Evolutionary conservation across 495 filamentous ascomycete species (phyloP), one percentile per base, ranked within the genome.

Genomic region (Thermothielavioides terrestris): DNA sequence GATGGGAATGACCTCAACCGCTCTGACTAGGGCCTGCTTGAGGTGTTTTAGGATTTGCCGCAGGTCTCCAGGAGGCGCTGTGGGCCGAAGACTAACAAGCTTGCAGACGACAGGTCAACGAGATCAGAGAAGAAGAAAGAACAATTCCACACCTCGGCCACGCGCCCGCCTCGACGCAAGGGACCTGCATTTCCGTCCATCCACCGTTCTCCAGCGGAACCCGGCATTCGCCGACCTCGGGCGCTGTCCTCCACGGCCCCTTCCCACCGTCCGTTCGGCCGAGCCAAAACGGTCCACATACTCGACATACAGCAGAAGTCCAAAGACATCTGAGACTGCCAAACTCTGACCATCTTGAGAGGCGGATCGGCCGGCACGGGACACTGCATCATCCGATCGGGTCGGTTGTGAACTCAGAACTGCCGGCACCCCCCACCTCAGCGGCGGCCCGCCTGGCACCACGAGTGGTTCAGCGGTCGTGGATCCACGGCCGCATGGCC

Each of bases 381-480:
- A 34, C 11, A 4, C 46, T n/a, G 37, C 38, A 42, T 41, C 37
- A 30, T n/a, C 46, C 46, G 26, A 49, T 49, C 36, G 36, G 46
- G 21, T 37, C 46, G 46, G 17, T 49, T 9, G 7, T 40, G 15
- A 18, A 23, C 36, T 31, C 17, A 6, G 12, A 28, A 10, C 20
- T 25, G 46, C 36, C 27, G 35, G 26, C 36, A 32, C 22, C 36
- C 20, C n/a, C n/a, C n/a, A n/a, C n/a, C 14, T 17, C 35, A 30
- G 26, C 15, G 12, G 18, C 27, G 11, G 36, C 2, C 36, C 36
- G 36, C 17, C 35, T n/a, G n/a, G n/a, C n/a, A n/a, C n/a, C n/a
- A n/a, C n/a, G n/a, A 14, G 22, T 46, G 43, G 18, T 36, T 12
- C 32, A 27, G 1, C n/a, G n/a, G 5, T 18, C 14, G 12, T 17